Evolutionary conservation across 352 stramenopile genomes (phyloP).

Genomic region (Globisporangium cystogenes): DNA sequence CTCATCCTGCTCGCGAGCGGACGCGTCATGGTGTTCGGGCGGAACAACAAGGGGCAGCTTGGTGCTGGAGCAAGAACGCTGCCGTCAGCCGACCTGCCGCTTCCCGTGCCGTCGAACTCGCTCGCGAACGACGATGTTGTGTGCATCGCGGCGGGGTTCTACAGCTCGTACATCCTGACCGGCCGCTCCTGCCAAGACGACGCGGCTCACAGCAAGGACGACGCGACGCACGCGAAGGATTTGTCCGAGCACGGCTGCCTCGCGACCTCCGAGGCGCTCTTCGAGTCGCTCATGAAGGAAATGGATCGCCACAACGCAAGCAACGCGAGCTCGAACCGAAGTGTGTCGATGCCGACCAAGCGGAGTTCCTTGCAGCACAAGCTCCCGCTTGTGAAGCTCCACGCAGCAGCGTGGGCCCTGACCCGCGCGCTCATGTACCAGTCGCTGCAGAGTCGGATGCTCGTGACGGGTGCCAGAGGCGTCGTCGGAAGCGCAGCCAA

Average conservation of each 20-base stretch:
- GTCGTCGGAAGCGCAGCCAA: background rate
- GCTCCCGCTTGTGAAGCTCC: slow-evolving; percentile 67
- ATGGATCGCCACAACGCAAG: slow-evolving; percentile 53
- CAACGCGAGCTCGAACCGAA: slow-evolving; percentile 8
- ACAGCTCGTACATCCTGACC: slow-evolving; percentile 86
- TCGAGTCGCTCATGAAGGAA: slow-evolving; percentile 85
- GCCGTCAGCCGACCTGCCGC: slow-evolving; percentile 71
- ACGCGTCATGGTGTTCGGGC: slow-evolving; percentile 82
- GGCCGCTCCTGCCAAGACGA: slow-evolving; percentile 49
- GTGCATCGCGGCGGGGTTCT: slow-evolving; percentile 78
- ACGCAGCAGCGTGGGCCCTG: slow-evolving; percentile 76
- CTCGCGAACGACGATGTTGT: slow-evolving; percentile 80
- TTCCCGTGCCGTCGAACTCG: slow-evolving; percentile 71
- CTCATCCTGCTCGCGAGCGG: slow-evolving; percentile 74
- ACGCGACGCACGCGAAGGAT: slow-evolving; percentile 43
- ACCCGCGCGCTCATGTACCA: slow-evolving; percentile 77
- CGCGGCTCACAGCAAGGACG: slow-evolving; percentile 24
- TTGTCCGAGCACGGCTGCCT: slow-evolving; percentile 47
- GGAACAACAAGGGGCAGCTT: slow-evolving; percentile 87
- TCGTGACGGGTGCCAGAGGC: slow-evolving; percentile 5
- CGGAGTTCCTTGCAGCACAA: slow-evolving; percentile 39
- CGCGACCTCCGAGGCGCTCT: slow-evolving; percentile 67
- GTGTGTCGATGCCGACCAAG: slow-evolving; percentile 38
- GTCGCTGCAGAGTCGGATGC: slow-evolving; percentile 28
- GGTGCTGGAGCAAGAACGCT: slow-evolving; percentile 69